Conservation (phyloP, 2,329 filamentous ascomycete genomes). For the Harringtonia aguacate region DNA sequence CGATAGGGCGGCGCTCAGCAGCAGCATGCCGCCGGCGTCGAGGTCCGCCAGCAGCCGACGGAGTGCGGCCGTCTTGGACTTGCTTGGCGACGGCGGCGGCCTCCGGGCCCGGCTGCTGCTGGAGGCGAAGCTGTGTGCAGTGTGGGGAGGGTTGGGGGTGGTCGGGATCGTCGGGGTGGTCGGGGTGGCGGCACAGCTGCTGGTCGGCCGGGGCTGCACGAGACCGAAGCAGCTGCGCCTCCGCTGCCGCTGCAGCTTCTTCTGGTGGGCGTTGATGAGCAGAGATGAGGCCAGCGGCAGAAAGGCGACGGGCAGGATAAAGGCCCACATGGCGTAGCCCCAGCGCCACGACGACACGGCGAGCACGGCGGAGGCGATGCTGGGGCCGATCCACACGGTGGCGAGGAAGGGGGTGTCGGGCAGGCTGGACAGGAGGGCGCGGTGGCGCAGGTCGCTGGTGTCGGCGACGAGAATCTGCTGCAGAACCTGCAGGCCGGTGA, state of each 20-base stretch:
- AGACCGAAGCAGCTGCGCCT: neutral
- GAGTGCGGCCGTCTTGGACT: neutral
- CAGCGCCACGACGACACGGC: constrained; percentile 43
- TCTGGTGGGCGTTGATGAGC: constrained; percentile 28
- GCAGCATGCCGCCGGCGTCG: constrained; percentile 35
- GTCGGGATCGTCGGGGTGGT: neutral
- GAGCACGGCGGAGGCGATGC: constrained; percentile 37
- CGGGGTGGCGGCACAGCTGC: neutral
- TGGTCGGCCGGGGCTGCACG: neutral
- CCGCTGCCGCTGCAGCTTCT: constrained; percentile 23
- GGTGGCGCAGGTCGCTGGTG: constrained; percentile 47
- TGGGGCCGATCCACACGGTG: constrained; percentile 49
- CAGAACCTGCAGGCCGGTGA: constrained; percentile 34
- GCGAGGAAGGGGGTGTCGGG: constrained; percentile 49
- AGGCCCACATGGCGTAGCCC: constrained; percentile 52
- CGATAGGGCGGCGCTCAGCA: constrained; percentile 36
- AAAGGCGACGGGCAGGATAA: constrained; percentile 46
- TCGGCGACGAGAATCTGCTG: constrained; percentile 57
- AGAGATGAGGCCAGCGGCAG: constrained; percentile 42
- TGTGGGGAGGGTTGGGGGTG: no score
- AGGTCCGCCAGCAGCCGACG: constrained; percentile 24
- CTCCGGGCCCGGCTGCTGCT: no score
- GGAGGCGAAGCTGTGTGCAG: no score
- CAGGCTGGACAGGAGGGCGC: constrained; percentile 46
- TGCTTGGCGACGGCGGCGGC: neutral